Base-by-base conservation (phyloP, 768 basidiomycete genomes). In the Suillus subaureus region DNA sequence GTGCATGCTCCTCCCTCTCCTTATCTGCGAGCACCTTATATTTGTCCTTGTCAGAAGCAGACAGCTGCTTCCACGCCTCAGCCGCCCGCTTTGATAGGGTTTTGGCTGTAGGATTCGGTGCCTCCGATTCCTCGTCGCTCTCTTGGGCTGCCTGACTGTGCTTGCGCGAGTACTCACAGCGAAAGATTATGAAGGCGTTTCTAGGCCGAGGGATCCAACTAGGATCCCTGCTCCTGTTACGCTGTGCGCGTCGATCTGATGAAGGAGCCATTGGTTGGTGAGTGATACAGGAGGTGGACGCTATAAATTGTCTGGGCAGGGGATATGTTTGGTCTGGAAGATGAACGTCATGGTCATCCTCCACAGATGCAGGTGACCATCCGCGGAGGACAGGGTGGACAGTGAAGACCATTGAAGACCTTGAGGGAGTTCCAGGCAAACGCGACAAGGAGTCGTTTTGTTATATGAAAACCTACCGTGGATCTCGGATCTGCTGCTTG, bases 41-140 rank as follows among this genome's bases (percentile, higher is more conserved):
- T 63, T 74, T 78, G 21, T 82, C 73, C 67, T 78, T 85, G 63
- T 86, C 84, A 51, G 81, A 79, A 0, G 70, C 64, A 0, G 84
- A 67, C 16, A 93, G 81, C 64, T 83, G 78, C 45, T 82, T 83
- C 94, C 94, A 96, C 37, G 90, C 88, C 61, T 89, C 88, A 0
- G 85, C 89, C 0, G 92, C 93, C 56, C 90, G 84, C 70, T 90
- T 89, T n/a, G 90, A 92, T 45, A 94, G 83, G 2, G 85, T 83
- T 73, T 87, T 86, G 65, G 84, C 84, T 28, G 62, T 71, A 16
- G 64, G 42, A 33, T 69, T 70, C 35, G 66, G 54, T 15, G 64
- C 18, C 45, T 71, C 71, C 12, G 67, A 49, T 8, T 71, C 62
- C 40, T 79, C 78, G 35, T 79, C 74, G 16, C 79, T 75, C 5